Evolutionary conservation across 2,329 filamentous ascomycete genomes (phyloP).

Genomic region (Aspergillus udagawae): DNA sequence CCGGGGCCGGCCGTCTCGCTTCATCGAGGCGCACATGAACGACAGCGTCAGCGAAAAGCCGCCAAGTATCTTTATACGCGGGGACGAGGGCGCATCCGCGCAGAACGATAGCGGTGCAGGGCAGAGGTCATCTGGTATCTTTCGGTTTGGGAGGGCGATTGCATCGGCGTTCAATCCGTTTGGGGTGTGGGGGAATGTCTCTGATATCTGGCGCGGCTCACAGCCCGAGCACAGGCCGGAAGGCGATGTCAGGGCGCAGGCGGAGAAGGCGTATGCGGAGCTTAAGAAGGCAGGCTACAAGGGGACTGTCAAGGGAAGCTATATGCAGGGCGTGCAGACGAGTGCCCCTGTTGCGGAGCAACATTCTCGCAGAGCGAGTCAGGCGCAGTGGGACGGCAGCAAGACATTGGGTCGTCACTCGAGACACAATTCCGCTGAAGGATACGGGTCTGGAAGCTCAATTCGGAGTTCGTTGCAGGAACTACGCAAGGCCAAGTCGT

Average conservation of each 20-base stretch:
- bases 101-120: constrained; percentile 21
- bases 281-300: constrained; percentile 51
- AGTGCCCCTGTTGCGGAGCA: constrained; percentile 27
- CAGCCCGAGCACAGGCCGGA: constrained; percentile 37
- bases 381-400: constrained; percentile 28
- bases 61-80: constrained; percentile 62
- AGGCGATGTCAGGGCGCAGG: constrained; percentile 44
- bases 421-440: constrained; percentile 12
- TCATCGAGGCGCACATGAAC: constrained; percentile 79
- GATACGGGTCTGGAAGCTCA: constrained; percentile 20
- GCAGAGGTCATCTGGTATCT: constrained; percentile 45
- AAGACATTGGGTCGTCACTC: constrained; percentile 11
- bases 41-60: constrained; percentile 70
- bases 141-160: constrained; percentile 53
- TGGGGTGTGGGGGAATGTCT: constrained; percentile 43
- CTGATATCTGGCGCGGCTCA: constrained; percentile 42
- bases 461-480: constrained; percentile 34
- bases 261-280: constrained; percentile 51
- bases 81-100: constrained; percentile 21
- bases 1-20: constrained; percentile 58
- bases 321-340: constrained; percentile 19
- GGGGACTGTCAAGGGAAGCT: constrained; percentile 35
- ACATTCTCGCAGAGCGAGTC: constrained; percentile 28
- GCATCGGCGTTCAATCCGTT: constrained; percentile 53
- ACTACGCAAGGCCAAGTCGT: constrained; percentile 31